These are phyloP conservation scores for Apiosordaria backusii DNA, from an alignment of 495 filamentous ascomycete genomes.

Conservation along the genomic window DNA sequence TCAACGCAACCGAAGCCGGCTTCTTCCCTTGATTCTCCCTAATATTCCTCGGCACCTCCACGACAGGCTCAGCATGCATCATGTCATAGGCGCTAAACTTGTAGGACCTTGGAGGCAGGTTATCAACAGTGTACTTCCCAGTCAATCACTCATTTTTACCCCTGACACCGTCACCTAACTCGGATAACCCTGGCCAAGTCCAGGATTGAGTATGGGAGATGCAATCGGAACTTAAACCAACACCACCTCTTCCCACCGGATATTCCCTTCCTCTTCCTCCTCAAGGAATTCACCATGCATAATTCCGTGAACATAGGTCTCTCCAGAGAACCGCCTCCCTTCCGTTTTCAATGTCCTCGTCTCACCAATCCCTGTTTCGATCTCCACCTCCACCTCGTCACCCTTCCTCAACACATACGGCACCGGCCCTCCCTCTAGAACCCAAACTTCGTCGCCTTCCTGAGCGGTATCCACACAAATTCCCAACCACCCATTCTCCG, in stretches of 20 bases:
- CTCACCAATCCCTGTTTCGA: background rate
- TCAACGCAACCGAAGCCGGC: background rate
- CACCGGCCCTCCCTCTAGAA: conserved; percentile 14
- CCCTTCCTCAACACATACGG: conserved; percentile 10
- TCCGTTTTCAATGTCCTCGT: background rate
- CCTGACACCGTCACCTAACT: background rate
- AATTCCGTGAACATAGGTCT: conserved; percentile 14
- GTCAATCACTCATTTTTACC: background rate
- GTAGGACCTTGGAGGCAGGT: background rate
- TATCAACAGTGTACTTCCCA: background rate
- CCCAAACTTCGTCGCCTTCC: conserved; percentile 16
- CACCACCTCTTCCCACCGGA: conserved; percentile 1
- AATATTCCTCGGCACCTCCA: background rate
- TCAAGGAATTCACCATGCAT: conserved; percentile 7
- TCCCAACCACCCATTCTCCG: conserved; percentile 10
- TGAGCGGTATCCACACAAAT: conserved; percentile 5
- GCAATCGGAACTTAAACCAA: background rate
- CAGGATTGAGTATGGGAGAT: background rate
- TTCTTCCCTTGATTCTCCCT: background rate
- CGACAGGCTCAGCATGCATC: background rate
- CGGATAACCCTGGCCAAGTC: no score
- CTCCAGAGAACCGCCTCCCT: background rate
- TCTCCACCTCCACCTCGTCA: background rate
- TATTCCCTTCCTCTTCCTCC: background rate
- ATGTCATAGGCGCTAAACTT: background rate